Evolutionary conservation across 495 filamentous ascomycete species (phyloP), one percentile per base, ranked within the genome.

Genomic region (Opeltia flavorubescens): DNA sequence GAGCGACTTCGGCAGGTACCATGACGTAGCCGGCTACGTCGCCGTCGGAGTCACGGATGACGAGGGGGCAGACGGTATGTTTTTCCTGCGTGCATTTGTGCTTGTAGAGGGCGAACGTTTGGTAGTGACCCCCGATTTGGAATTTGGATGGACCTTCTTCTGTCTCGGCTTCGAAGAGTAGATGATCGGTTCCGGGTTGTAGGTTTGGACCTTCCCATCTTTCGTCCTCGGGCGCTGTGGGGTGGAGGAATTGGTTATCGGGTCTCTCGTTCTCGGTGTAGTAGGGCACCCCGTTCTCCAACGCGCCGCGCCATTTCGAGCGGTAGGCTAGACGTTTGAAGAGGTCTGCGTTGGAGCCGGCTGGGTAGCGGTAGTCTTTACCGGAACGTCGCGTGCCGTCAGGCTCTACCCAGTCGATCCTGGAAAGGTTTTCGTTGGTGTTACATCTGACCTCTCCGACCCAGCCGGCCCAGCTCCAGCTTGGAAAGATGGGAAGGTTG

Each of bases 401-500:
- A 5, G 12, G 25, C 17, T 44, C 51, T 12, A 50, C 25, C 51
- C 51, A 54, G 6, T 50, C 8, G 21, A 54, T 50, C 28, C 51
- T 27, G 0, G 51, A 54, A 17, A 54, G 47, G 18, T 47, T 54
- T 24, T 54, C 51, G 0, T 24, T 4, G 21, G 2, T 38, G 28
- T 50, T 54, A 30, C 51, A 54, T 0, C 17, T 12, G 15, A 44
- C 43, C 40, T 43, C n/a, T 3, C 51, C 51, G 20, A 50, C 44
- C 52, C 52, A 55, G 23, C 52, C 52, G 3, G 52, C 52, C 52
- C 52, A 55, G 12, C 38, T 48, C 52, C 52, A 55, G 40, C 38
- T 55, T 1, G 48, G 52, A 33, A 51, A 55, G 23, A 48, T 31
- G 3, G 51, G 47, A 1, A 47, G 24, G 4, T 27, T 31, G 2